These are phyloP conservation scores for Zymoseptoria crescenta DNA, from an alignment of 2,329 filamentous ascomycete genomes.

Conservation along the genomic window DNA sequence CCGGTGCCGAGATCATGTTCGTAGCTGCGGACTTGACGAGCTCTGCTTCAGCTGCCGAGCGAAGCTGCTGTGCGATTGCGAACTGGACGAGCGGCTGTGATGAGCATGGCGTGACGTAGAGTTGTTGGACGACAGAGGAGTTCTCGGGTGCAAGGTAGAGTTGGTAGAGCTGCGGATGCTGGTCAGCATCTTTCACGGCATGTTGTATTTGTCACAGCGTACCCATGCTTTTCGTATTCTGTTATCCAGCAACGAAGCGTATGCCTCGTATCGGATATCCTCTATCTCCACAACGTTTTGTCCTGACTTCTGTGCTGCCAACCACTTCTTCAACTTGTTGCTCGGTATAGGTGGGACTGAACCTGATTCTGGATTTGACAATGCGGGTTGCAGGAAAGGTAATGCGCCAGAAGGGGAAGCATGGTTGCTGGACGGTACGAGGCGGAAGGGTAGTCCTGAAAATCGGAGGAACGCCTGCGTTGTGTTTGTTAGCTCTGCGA, in stretches of 20 bases:
- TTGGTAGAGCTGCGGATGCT: conserved; percentile 53
- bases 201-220: conserved; percentile 17
- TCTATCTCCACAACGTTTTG: conserved; percentile 38
- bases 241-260: conserved; percentile 67
- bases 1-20: conserved; percentile 34
- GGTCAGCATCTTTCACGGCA: background rate
- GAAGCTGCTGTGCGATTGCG: conserved; percentile 58
- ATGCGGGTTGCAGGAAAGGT: conserved; percentile 68
- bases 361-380: conserved; percentile 22
- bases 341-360: conserved; percentile 46
- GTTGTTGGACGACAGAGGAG: conserved; percentile 55
- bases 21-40: conserved; percentile 53
- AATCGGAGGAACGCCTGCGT: conserved; percentile 76
- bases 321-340: conserved; percentile 61
- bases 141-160: conserved; percentile 71
- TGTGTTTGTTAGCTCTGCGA: background rate
- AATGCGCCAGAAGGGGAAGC: conserved; percentile 82
- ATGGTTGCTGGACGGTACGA: conserved; percentile 77
- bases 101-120: conserved; percentile 62
- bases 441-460: conserved; percentile 57
- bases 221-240: conserved; percentile 82
- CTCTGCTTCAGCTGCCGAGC: conserved; percentile 64
- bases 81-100: conserved; percentile 55
- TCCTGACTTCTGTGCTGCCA: conserved; percentile 35
- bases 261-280: conserved; percentile 60